Base-by-base conservation (phyloP, 2,329 filamentous ascomycete species). In the Phialocephala subalpina region DNA sequence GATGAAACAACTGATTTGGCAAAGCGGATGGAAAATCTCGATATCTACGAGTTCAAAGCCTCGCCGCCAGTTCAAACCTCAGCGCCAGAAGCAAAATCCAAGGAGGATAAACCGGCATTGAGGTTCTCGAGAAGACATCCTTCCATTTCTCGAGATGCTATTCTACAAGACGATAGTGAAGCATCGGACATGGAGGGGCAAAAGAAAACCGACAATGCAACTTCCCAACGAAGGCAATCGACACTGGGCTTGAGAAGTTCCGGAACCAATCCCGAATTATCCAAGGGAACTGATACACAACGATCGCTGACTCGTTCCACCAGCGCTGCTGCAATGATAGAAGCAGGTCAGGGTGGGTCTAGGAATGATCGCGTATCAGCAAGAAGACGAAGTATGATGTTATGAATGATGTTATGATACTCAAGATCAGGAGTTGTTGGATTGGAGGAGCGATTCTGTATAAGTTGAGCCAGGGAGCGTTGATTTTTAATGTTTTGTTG, bases 361-460 rank as follows among this genome's bases (percentile, higher is more conserved):
- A 73, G 75, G 60, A 69, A 67, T 56, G 75, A 76, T 25, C 71
- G 76, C 36, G 69, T 76, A 16, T 69, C 72, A 16, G 71, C 70
- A 55, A 69, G 76, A 52, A 74, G 76, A 60, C 72, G 74, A 66
- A 78, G 76, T 60, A 78, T 76, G 76, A 77, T 78, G 75, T 67
- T 77, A 76, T 77, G 73, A 70, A 64, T 77, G 72, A 70, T 65
- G 69, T 66, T 20, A 65, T 22, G 62, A 58, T 29, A 14, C 60
- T 66, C 18, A 47, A 45, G 40, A 40, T 57, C 62, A 62, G 35
- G 49, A 47, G 66, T 69, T 67, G 58, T 59, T 49, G 29, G 58
- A 47, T 66, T 38, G 70, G 71, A 70, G 69, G 55, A 67, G 67
- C 60, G 69, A 64, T 73, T 69, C 56, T 64, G 52, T 68, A 65